Percentiles rank a stretch among this genome's conserved stretches.
These are phyloP conservation scores for Tremellales sp. DNA, from an alignment of 1,284 basidiomycete species.

Conservation along the genomic window DNA sequence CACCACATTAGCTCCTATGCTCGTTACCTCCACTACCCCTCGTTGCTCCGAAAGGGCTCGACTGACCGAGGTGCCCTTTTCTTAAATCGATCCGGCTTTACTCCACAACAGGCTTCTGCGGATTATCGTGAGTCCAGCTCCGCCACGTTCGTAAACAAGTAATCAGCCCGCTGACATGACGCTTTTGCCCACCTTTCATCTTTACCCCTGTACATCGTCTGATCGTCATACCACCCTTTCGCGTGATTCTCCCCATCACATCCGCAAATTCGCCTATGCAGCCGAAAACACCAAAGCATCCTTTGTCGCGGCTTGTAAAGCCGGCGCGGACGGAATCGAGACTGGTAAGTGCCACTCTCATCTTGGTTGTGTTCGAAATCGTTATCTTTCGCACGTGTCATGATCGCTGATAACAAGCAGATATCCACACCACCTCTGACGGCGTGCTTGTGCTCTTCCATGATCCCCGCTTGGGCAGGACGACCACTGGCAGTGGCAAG, in stretches of 20 bases:
- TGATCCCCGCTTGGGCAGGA: slow-evolving; percentile 64
- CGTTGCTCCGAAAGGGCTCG: slow-evolving; percentile 3
- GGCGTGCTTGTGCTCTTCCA: slow-evolving; percentile 92
- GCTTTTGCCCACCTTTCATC: background rate
- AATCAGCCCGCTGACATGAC: slow-evolving; percentile 1
- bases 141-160: background rate
- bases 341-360: slow-evolving; percentile 53
- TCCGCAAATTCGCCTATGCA: slow-evolving; percentile 7
- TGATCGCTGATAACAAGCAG: slow-evolving; percentile 51
- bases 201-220: background rate
- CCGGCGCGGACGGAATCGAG: slow-evolving; percentile 93
- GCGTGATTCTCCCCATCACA: background rate
- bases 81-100: too few relatives aligned
- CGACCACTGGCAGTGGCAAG: slow-evolving; percentile 55
- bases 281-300: slow-evolving; percentile 87
- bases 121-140: slow-evolving; percentile 55
- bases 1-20: background rate
- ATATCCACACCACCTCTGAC: slow-evolving; percentile 92
- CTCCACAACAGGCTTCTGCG: slow-evolving; percentile 64
- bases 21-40: background rate
- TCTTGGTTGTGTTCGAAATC: background rate
- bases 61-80: slow-evolving; percentile 4
- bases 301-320: slow-evolving; percentile 86
- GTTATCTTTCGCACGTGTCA: background rate
- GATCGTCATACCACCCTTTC: background rate